Percentiles rank a stretch among this genome's conserved stretches.
Evolutionary conservation across 2,329 filamentous ascomycete species (phyloP).

Genomic region (Neocucurbitaria cava): DNA sequence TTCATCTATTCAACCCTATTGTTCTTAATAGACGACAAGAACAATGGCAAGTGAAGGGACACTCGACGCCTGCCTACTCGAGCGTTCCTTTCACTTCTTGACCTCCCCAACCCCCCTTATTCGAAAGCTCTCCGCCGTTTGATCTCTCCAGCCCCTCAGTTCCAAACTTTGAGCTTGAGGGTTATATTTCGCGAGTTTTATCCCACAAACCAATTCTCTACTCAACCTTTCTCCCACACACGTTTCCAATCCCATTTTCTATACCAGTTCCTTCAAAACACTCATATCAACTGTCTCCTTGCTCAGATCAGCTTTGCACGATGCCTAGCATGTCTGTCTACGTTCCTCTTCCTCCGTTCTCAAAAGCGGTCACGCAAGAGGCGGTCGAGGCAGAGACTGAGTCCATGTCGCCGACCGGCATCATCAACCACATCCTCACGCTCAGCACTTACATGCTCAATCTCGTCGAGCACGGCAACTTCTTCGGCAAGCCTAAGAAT

Average conservation of each 20-base stretch:
- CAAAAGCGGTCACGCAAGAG: slow-evolving; percentile 21
- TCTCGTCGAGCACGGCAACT: slow-evolving; percentile 11
- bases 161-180: slow-evolving; percentile 1
- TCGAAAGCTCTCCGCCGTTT: no score
- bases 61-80: slow-evolving; percentile 4
- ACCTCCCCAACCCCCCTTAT: slow-evolving; percentile 14
- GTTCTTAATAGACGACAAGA: not conserved
- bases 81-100: slow-evolving; percentile 24
- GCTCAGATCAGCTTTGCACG: not conserved
- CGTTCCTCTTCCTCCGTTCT: slow-evolving; percentile 15
- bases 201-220: not conserved
- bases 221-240: not conserved
- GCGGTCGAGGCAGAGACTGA: slow-evolving; percentile 12
- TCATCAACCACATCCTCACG: slow-evolving; percentile 27
- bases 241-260: not conserved
- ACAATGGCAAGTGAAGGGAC: slow-evolving; percentile 14
- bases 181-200: not conserved
- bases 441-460: slow-evolving; percentile 20
- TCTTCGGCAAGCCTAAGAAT: slow-evolving; percentile 12
- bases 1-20: slow-evolving; percentile 2
- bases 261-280: not conserved
- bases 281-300: not conserved
- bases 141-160: not conserved
- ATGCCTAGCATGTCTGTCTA: slow-evolving; percentile 7
- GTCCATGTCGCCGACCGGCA: slow-evolving; percentile 14